Evolutionary conservation across 805 yeast species (phyloP).

Genomic region (Ogataea sp.): DNA sequence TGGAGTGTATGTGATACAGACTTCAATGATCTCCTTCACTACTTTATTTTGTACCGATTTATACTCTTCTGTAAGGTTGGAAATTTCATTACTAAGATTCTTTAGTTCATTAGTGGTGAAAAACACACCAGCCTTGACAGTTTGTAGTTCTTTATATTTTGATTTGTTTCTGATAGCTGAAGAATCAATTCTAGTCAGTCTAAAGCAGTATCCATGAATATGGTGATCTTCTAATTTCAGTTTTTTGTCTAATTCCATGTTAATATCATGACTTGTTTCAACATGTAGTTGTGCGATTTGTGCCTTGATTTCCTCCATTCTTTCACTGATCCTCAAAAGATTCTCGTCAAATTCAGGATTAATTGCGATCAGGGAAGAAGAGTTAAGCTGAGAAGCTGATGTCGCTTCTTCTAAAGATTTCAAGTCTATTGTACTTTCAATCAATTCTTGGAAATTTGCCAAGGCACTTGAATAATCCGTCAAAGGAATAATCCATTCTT

Average conservation of each 20-base stretch:
- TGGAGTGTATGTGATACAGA: conserved; percentile 74
- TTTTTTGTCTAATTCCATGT: conserved; percentile 79
- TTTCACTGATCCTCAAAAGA: conserved; percentile 48
- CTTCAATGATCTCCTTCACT: conserved; percentile 74
- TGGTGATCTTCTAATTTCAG: conserved; percentile 83
- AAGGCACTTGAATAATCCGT: conserved; percentile 41
- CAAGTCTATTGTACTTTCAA: conserved; percentile 87
- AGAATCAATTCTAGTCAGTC: conserved; percentile 88
- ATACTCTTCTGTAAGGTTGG: conserved; percentile 56
- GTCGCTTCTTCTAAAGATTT: conserved; percentile 77
- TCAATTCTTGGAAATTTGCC: conserved; percentile 68
- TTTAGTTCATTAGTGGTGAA: conserved; percentile 70
- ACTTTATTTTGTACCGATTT: conserved; percentile 67
- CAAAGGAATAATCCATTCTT: conserved; percentile 54
- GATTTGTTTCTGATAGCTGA: conserved; percentile 58
- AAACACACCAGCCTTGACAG: conserved; percentile 92
- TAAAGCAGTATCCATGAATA: conserved; percentile 89
- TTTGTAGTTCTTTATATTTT: conserved; percentile 70
- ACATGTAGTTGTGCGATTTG: conserved; percentile 55
- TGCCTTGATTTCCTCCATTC: conserved; percentile 45
- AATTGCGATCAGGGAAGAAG: conserved; percentile 47
- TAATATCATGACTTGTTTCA: conserved; percentile 63
- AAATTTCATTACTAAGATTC: conserved; percentile 50
- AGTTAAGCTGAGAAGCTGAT: conserved; percentile 20
- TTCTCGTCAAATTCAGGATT: conserved; percentile 86